Base-by-base conservation (phyloP, 1,284 basidiomycete species). In the Amylostereum areolatum region DNA sequence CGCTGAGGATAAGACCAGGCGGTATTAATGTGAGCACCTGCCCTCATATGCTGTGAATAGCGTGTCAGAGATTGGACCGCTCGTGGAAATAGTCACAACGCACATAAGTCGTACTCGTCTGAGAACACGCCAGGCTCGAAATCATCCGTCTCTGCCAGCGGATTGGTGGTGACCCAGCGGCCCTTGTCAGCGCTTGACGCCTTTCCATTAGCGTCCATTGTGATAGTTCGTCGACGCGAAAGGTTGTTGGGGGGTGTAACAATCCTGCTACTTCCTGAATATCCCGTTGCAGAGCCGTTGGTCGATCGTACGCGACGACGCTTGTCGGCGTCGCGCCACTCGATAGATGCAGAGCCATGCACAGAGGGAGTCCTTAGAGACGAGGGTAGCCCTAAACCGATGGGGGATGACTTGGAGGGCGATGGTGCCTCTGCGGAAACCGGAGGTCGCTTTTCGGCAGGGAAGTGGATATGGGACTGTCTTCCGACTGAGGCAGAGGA, bases 51-150 rank as follows among this genome's bases (percentile, higher is more conserved):
- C 83, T 85, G 53, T 31, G 44, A 25, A 18, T 10, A 37, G 12
- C 18, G 34, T 27, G 45, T 43, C 43, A 50, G 43, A n/a, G 30
- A 48, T 33, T 30, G 40, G 6, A 46, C 29, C 32, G 12, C 28
- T 47, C 35, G 51, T 24, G 46, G 36, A 12, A 25, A 32, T 33
- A 47, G 33, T 55, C 50, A 31, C 29, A 28, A 74, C 83, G 69
- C 62, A 88, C 85, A 78, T 50, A 87, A 67, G 59, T 87, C 81
- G 60, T 85, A 88, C 63, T 88, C 85, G 54, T 88, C 80, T 1
- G 81, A 80, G 62, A 83, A 78, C 24, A 70, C 64, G 28, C 60
- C 64, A 1, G 65, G 61, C 47, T 68, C 63, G 48, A 69, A 59
- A 36, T 69, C 68, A 39, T 60, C 54, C 39, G 48, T 9, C 9